Percentiles rank a stretch among this genome's conserved stretches.
Evolutionary conservation across 169 alveolate genomes (phyloP).

Genomic region (Perkinsus marinus): DNA sequence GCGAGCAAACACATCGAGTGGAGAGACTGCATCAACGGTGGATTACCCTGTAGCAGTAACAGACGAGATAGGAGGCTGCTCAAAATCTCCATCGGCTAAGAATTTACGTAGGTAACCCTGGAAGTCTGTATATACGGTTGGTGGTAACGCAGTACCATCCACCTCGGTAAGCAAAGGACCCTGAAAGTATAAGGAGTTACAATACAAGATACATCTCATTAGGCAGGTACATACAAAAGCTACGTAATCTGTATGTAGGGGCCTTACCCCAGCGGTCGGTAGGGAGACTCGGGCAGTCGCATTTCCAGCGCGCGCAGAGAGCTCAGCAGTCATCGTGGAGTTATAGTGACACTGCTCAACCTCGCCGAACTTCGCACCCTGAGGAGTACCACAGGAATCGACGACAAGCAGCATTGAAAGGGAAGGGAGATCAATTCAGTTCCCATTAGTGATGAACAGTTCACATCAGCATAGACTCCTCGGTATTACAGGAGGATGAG

Average conservation of each 20-base stretch:
- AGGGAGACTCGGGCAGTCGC: background rate
- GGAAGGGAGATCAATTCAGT: too few species aligned
- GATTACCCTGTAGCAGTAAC: background rate
- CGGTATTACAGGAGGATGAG: too few species aligned
- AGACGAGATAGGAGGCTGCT: background rate
- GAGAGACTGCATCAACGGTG: too few species aligned
- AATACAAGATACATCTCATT: too few species aligned
- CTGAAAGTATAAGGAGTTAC: too few species aligned
- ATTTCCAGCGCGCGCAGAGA: background rate
- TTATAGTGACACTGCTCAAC: background rate
- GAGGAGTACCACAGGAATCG: too few species aligned
- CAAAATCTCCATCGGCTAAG: background rate
- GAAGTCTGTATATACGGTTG: background rate
- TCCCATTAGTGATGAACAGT: too few species aligned
- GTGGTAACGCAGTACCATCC: background rate
- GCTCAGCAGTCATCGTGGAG: background rate
- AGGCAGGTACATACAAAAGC: background rate
- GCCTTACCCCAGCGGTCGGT: background rate
- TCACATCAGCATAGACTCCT: too few species aligned
- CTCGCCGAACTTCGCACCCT: background rate
- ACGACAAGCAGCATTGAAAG: too few species aligned
- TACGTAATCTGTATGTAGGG: background rate
- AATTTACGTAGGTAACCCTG: background rate
- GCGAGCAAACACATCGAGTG: too few species aligned
- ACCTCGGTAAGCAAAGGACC: background rate